Base-by-base conservation (phyloP, 1,139 yeast genomes). In the Pichia sp. region DNA sequence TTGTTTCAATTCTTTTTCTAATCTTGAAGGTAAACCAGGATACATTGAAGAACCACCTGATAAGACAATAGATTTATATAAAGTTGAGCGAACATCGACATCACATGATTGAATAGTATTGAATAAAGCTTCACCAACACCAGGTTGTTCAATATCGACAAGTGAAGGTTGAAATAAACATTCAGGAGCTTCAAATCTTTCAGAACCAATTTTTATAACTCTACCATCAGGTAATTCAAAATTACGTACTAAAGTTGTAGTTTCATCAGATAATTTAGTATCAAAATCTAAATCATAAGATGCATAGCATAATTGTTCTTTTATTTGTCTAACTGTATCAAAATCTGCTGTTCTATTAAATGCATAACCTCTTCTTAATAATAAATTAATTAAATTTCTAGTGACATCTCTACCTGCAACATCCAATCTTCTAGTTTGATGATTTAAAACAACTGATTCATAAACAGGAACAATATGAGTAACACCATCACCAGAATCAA, bases 351-450 rank as follows among this genome's bases (percentile, higher is more conserved):
- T 89, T 69, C 98, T 79, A 69, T 91, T 93, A 67, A 91, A 89
- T 6, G 97, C 96, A 63, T 91, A 93, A 38, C 98, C 98, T 56
- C 97, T 80, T 64, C 97, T 87, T 49, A 93, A 77, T 55, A 91
- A 70, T 55, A 91, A 72, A 55, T 82, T 91, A 63, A 91, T 89
- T 65, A 91, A 72, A 63, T 91, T 88, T 60, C 96, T 78, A 18
- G 98, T 91, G 38, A 93, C 97, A 57, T 91, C 98, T 64, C 99
- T 79, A 53, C 98, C 98, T 2, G 98, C 99, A 48, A 91, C 95
- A 62, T 93, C 96, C 56, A 91, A 72, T 62, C 98, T 79, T 58
- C 81, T 78, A 8, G 96, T 91, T 57, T 88, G 73, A 63, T 93
- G 97, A 63, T 87, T 91, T 61, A 91, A 75, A 23, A 91, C 98